phyloP scores from a whole-genome alignment of 192 early-diverging fungal genomes.

The Blastocladiella britannica region DNA sequence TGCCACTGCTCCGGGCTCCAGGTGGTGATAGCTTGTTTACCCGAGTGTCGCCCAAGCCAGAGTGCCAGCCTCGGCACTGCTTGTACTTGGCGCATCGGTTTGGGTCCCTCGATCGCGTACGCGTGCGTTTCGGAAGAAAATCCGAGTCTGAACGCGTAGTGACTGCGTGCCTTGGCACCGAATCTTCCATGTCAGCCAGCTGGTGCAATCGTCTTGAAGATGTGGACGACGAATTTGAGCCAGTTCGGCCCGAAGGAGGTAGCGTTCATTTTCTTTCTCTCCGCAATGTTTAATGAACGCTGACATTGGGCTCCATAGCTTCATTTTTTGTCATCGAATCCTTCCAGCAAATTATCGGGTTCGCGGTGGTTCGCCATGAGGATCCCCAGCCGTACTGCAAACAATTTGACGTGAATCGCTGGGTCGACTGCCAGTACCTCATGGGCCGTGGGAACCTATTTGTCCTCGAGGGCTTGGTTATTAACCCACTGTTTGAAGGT shows the following conservation, averaged over 20 bases:
- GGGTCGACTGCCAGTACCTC: neutral
- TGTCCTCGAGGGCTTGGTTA: neutral
- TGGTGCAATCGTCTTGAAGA: too few relatives aligned
- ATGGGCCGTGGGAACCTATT: neutral
- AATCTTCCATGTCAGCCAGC: too few relatives aligned
- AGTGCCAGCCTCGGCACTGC: neutral
- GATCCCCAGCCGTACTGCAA: neutral
- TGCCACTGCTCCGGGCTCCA: constrained; percentile 11
- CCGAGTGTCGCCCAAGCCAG: neutral
- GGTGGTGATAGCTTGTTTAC: neutral
- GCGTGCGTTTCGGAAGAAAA: neutral
- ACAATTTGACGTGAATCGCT: neutral
- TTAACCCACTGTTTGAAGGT: neutral
- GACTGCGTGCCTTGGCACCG: too few relatives aligned
- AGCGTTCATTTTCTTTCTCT: too few relatives aligned
- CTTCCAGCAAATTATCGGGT: neutral
- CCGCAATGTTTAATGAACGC: too few relatives aligned
- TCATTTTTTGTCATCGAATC: neutral
- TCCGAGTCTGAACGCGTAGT: too few relatives aligned
- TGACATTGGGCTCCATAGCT: neutral
- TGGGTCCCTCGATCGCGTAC: neutral
- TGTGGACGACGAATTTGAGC: too few relatives aligned
- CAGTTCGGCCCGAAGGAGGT: too few relatives aligned
- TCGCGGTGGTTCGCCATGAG: neutral
- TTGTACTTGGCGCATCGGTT: neutral